Evolutionary conservation across 257 asterid species (phyloP).

Genomic region (Penstemon eatonii): DNA sequence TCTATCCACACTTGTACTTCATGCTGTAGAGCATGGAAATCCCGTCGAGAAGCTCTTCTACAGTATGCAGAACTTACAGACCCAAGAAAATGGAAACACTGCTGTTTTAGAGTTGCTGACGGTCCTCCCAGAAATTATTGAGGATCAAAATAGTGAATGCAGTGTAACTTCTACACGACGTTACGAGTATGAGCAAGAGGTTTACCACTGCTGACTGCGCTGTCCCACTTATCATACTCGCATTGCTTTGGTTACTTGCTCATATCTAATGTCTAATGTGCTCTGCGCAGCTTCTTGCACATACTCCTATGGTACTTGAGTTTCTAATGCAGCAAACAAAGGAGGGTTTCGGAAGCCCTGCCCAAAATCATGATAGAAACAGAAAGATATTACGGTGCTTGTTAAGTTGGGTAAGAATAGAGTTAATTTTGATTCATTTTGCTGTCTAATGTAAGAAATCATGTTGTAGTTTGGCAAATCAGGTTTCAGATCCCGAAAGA

Average conservation of each 20-base stretch:
- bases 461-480: constrained; percentile 3
- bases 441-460: constrained; percentile 18
- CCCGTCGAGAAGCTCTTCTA: constrained; percentile 77
- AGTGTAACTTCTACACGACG: constrained; percentile 54
- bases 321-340: constrained; percentile 72
- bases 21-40: constrained; percentile 71
- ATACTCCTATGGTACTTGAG: constrained; percentile 74
- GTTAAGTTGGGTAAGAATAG: constrained; percentile 81
- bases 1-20: constrained; percentile 71
- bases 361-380: constrained; percentile 56
- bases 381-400: constrained; percentile 83
- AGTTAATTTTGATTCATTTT: constrained; percentile 10
- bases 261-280: constrained; percentile 21
- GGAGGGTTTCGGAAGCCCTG: constrained; percentile 44
- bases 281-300: constrained; percentile 78
- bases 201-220: constrained; percentile 35
- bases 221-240: constrained; percentile 18
- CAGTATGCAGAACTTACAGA: constrained; percentile 69
- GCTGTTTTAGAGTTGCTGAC: constrained; percentile 84
- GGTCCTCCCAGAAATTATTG: constrained; percentile 82
- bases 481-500: constrained; percentile 8
- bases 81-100: constrained; percentile 60
- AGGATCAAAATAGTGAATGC: constrained; percentile 61
- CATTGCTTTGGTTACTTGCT: constrained; percentile 34
- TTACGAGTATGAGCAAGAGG: constrained; percentile 76